phyloP scores from a whole-genome alignment of 2,329 filamentous ascomycete genomes.

The Colletotrichum simmondsii region DNA sequence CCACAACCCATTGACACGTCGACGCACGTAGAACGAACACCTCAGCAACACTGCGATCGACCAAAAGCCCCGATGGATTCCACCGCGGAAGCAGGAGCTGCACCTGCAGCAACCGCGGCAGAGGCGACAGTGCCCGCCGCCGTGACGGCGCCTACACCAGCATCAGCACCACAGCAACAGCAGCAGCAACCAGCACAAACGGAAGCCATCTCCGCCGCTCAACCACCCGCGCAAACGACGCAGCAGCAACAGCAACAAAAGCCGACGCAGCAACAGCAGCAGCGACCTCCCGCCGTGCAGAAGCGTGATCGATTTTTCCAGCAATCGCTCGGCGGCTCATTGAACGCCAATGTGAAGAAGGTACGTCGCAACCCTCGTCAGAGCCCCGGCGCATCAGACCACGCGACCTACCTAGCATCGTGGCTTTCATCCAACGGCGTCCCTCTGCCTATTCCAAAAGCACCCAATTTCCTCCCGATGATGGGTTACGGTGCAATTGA shows the following conservation, averaged over 20 bases:
- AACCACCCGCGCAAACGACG: conserved; percentile 28
- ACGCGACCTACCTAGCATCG: conserved; percentile 9
- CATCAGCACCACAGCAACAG: conserved; percentile 6
- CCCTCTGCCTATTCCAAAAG: not conserved
- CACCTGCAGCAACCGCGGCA: conserved; percentile 17
- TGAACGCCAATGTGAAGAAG: conserved; percentile 76
- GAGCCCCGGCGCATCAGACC: conserved; percentile 28
- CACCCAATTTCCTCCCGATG: not conserved
- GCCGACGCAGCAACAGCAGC: conserved; percentile 17
- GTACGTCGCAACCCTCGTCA: conserved; percentile 54
- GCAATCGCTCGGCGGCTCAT: conserved; percentile 73
- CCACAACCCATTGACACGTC: not conserved
- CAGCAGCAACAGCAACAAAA: conserved; percentile 26
- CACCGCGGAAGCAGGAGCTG: conserved; percentile 22
- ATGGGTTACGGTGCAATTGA: conserved; percentile 2
- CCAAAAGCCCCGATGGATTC: conserved; percentile 25
- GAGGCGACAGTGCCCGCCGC: conserved; percentile 16
- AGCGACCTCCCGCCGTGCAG: conserved; percentile 35
- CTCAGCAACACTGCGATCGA: conserved; percentile 1
- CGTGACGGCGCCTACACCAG: not conserved
- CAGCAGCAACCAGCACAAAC: conserved; percentile 17
- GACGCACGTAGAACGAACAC: not conserved
- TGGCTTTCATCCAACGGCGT: not conserved
- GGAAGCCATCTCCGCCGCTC: conserved; percentile 12
- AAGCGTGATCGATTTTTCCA: conserved; percentile 66